Base-by-base conservation (phyloP, 768 basidiomycete genomes). In the Vishniacozyma victoriae region DNA sequence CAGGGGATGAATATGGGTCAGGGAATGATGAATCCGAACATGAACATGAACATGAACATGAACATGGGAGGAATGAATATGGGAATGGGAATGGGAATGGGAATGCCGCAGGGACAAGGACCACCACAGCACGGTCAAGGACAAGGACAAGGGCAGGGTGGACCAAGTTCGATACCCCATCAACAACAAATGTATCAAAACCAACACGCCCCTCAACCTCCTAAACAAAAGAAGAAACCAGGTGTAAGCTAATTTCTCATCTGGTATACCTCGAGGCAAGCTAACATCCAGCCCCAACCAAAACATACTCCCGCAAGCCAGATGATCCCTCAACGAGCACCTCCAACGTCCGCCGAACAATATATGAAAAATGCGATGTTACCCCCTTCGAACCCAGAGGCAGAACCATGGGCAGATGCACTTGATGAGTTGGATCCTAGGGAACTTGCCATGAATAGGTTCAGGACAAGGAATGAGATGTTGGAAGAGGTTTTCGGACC, bases 391-490 rank as follows among this genome's bases (percentile, higher is more conserved):
- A 22, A 26, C 31, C 44, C 44, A 4, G 48, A 33, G 20, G 40
- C 47, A 5, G 64, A 67, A 46, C 64, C 64, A 3, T 67, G 64
- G 64, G 59, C 64, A 22, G 64, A 67, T 41, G 57, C 31, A 33
- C 33, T 67, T 47, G 64, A 67, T 26, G 64, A 67, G 46, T 27
- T 67, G 27, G 64, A 67, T 54, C 48, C 58, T 20, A 46, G 62
- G 35, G 64, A 67, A 37, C 26, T 63, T 35, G 64, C 64, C 2
- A 67, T 67, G 64, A 55, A 55, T 2, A 55, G 64, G 39, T 67
- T 61, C 41, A 60, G 64, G 44, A 35, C 43, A 29, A 44, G 64
- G 33, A 61, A 67, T 40, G 64, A 67, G 52, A 45, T 63, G 6
- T 35, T 67, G 18, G 44, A 42, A 6, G 64, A 67, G 43, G 44